Evolutionary conservation across 139 green algal species (phyloP), one percentile per base, ranked within the genome.

Genomic region (Tetradesmus obliquus): DNA sequence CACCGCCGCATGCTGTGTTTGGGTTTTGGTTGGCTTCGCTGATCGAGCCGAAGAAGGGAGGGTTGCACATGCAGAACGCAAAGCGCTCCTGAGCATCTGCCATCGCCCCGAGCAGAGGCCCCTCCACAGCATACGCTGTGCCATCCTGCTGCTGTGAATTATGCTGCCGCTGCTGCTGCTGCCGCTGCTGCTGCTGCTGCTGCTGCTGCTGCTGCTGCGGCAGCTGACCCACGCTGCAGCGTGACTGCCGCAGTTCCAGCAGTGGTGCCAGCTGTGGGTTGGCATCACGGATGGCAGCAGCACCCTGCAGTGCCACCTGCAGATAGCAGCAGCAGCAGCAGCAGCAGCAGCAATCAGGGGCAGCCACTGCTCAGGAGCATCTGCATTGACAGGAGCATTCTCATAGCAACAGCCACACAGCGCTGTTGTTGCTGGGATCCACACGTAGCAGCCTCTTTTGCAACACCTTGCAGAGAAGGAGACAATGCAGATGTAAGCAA

Each of bases 61-160:
- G 98, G 93, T 99, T 99, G 94, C 98, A 99, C 97, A 99, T 99
- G 90, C 92, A 96, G 94, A 98, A 99, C 54, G 93, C 91, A 62
- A 97, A 97, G 2, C 7, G 91, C 82, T 97, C 96, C 0, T 76
- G 69, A 7, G 90, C 82, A 0, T 62, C 45, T 2, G 94, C 60
- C 8, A 90, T 58, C 15, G 89, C 88, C 20, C 24, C 20, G 17
- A 94, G 60, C 53, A 95, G 24, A 0, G 76, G 62, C 2, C 92
- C 91, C 8, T 74, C 74, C 0, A 62, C 66, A 55, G 15, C 51
- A n/a, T 5, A 15, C 3, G 79, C 55, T 53, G 4, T 8, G 9
- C 0, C 12, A 7, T 19, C 24, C 17, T 86, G 79, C 55, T 87
- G 88, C 55, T 91, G 45, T 60, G 7, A 15, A n/a, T 85, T 24